A percentile compares a stretch with the other conserved stretches of the same genome.
Evolutionary conservation across 164 flowering plant species (phyloP).

Genomic region (Vitis rotundifolia): DNA sequence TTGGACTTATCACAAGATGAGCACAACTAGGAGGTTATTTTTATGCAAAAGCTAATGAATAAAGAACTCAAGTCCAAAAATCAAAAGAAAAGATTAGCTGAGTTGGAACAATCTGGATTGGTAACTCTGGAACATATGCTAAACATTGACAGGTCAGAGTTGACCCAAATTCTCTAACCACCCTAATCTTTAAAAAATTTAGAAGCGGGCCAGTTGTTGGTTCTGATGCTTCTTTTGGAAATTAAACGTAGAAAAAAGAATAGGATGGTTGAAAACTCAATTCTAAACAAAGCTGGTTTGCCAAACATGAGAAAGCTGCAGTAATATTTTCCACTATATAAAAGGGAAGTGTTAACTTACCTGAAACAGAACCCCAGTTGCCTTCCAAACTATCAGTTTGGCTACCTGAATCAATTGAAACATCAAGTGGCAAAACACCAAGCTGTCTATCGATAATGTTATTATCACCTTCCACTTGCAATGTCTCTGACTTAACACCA

Average conservation of each 20-base stretch:
- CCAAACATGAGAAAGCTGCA: background rate
- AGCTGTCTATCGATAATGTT: conserved; percentile 21
- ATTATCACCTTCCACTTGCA: conserved; percentile 26
- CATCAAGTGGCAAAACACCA: conserved; percentile 35
- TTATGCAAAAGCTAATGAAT: background rate
- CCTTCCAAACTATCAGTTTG: conserved; percentile 69
- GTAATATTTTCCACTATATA: conserved; percentile 1
- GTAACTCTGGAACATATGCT: too few species aligned
- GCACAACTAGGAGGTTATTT: background rate
- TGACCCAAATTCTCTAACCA: too few species aligned
- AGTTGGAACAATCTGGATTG: too few species aligned
- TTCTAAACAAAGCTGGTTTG: background rate
- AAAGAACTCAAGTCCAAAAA: background rate
- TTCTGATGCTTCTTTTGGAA: too few species aligned
- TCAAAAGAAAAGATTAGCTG: background rate
- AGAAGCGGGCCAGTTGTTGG: too few species aligned
- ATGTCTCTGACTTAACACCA: conserved; percentile 15
- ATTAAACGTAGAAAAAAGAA: too few species aligned
- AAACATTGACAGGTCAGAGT: too few species aligned
- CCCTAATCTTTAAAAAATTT: too few species aligned
- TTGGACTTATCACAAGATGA: background rate
- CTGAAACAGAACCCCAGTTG: conserved; percentile 83
- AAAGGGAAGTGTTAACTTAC: conserved; percentile 26
- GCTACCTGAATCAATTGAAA: conserved; percentile 49
- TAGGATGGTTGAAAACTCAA: background rate